Evolutionary conservation across 768 basidiomycete species (phyloP), one percentile per base, ranked within the genome.

Genomic region (Phylloporus rhodoxanthus): DNA sequence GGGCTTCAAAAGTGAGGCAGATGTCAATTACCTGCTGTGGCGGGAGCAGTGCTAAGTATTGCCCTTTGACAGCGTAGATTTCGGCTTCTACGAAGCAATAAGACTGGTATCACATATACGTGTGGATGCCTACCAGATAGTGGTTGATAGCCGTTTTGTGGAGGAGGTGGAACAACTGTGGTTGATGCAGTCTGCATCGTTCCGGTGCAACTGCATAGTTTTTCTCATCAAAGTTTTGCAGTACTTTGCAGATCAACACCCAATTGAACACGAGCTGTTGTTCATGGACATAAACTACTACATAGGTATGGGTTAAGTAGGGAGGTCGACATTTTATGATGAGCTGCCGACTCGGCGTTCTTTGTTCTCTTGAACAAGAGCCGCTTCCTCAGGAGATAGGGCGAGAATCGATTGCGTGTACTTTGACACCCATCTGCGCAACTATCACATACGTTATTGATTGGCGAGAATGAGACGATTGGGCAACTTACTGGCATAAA

Each of bases 11-110:
- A 32, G 76, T 74, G 52, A 90, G 73, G 63, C 85, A 89, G 59
- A 90, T 80, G 57, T 88, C 87, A 61, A 90, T 86, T 61, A 90
- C 76, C 68, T 89, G 85, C 39, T 78, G 75, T 19, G 76, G 79
- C 20, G 81, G 76, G 8, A 91, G 74, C 19, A 87, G 74, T 20
- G 75, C 73, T 37, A 91, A 73, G 70, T 90, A 91, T 53, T 79
- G 77, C 55, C 79, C 77, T 65, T 87, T 88, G 68, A 84, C 79
- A 44, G 80, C 74, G 64, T 81, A 75, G 61, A 63, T 63, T 55
- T 72, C 73, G 28, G 59, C 62, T 30, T 81, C 78, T 68, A 32
- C 8, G 49, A 59, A 39, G 48, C 47, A 37, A 49, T 51, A 29
- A 57, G 57, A 56, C 51, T 25, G 36, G 30, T 32, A 33, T 48